These are phyloP conservation scores for Mucor mucedo DNA, from an alignment of 371 early-diverging fungal species.

Conservation along the genomic window DNA sequence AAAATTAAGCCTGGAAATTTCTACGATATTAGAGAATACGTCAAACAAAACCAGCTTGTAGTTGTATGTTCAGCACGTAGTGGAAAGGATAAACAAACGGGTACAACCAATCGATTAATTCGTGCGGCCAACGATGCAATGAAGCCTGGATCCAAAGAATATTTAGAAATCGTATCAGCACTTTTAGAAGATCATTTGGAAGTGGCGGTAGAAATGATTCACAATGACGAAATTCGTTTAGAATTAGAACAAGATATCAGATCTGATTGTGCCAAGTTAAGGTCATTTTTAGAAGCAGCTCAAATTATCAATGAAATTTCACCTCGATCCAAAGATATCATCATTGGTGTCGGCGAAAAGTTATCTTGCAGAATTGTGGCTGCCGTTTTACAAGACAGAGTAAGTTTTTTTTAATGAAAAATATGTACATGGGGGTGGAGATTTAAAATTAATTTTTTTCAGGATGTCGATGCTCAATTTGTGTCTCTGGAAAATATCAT, in stretches of 20 bases:
- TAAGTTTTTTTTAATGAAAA: constrained; percentile 16
- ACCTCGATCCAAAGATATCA: constrained; percentile 93
- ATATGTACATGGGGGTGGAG: constrained; percentile 3
- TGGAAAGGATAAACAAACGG: constrained; percentile 75
- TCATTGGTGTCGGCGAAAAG: constrained; percentile 94
- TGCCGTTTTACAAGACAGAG: constrained; percentile 75
- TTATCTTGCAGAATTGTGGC: constrained; percentile 91
- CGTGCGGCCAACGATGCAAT: constrained; percentile 77
- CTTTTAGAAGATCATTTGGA: constrained; percentile 83
- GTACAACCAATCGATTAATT: constrained; percentile 77
- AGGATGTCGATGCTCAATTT: constrained; percentile 85
- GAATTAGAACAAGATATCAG: constrained; percentile 64
- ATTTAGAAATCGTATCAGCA: constrained; percentile 77
- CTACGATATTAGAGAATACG: constrained; percentile 42
- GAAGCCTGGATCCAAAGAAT: constrained; percentile 62
- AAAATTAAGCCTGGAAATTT: background rate
- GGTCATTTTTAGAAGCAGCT: constrained; percentile 90
- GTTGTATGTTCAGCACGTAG: constrained; percentile 88
- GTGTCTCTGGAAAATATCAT: constrained; percentile 87
- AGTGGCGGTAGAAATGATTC: constrained; percentile 68
- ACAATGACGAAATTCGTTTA: constrained; percentile 54
- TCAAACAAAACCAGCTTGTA: constrained; percentile 70
- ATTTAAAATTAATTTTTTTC: constrained; percentile 11
- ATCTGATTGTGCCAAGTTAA: constrained; percentile 77
- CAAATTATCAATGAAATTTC: constrained; percentile 96